Conservation (phyloP, 2,329 filamentous ascomycete species). For the Myriangium duriaei region DNA sequence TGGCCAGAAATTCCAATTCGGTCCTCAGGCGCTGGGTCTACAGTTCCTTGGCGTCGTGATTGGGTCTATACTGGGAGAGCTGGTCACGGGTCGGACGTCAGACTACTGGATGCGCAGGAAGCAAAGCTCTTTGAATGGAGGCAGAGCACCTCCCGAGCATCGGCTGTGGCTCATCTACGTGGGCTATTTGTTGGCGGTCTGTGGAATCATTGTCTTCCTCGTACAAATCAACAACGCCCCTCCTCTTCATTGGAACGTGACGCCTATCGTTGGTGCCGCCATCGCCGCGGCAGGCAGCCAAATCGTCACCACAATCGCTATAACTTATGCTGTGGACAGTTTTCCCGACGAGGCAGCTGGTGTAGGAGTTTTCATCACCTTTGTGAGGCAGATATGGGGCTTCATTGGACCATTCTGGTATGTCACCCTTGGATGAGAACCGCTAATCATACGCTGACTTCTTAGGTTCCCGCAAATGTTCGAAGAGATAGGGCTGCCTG, state of each 20-base stretch:
- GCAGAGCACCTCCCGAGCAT: conserved; percentile 33
- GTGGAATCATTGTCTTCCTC: conserved; percentile 41
- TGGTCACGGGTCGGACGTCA: conserved; percentile 40
- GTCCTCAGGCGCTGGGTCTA: conserved; percentile 43
- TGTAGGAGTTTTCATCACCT: conserved; percentile 46
- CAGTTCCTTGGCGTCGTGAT: conserved; percentile 45
- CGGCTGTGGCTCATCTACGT: conserved; percentile 45
- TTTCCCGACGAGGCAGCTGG: conserved; percentile 40
- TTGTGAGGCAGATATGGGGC: conserved; percentile 43
- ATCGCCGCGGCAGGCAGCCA: conserved; percentile 44
- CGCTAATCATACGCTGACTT: not conserved
- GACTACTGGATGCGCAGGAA: conserved; percentile 39
- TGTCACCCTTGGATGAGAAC: not conserved
- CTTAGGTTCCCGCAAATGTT: conserved; percentile 31
- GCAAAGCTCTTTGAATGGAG: conserved; percentile 19
- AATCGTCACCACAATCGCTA: conserved; percentile 47
- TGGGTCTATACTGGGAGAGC: conserved; percentile 44
- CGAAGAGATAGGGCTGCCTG: conserved; percentile 17
- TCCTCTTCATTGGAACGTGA: conserved; percentile 39
- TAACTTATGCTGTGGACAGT: conserved; percentile 49
- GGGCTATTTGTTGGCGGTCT: conserved; percentile 37
- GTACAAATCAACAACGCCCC: conserved; percentile 35
- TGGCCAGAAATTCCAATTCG: conserved; percentile 41
- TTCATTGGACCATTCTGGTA: conserved; percentile 34
- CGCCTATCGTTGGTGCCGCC: conserved; percentile 41